Evolutionary conservation across 2,329 filamentous ascomycete genomes (phyloP), one percentile per base, ranked within the genome.

Genomic region (Berkeleyomyces basicola): DNA sequence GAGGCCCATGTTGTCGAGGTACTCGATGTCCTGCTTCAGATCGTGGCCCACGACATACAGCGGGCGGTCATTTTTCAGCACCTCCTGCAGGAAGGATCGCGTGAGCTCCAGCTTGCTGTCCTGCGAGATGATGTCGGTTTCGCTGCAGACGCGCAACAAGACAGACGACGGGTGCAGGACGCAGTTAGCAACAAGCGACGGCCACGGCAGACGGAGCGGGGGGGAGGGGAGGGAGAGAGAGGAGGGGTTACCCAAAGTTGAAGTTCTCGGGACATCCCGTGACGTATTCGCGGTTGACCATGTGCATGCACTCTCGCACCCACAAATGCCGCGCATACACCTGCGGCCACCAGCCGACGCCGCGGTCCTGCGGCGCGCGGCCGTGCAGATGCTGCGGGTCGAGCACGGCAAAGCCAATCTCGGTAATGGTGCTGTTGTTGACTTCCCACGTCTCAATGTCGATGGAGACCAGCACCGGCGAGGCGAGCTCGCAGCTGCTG

Each of bases 391-490:
- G 72, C 3, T 72, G 68, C 0, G 87, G 90, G 70, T 97, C 90
- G 0, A 97, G 77, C 2, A 85, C 84, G 1, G 89, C 85, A 47
- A 99, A 77, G 0, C 93, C 93, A 46, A 99, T 78, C 72, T 99
- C 93, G 0, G 91, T 95, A 64, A 97, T 79, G 10, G 81, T 76
- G 42, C 78, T 75, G 10, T 83, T 80, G 53, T 81, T 76, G 31
- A 74, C 73, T 71, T 99, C 93, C 64, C 85, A 88, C 1, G 86
- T 84, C 72, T 99, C 93, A 40, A 93, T 76, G 68, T 99, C 93
- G 53, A 97, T 77, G 66, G 81, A 83, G 64, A 96, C 77, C 67
- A 96, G 86, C 6, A 95, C 78, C 4, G 69, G 63, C 16, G 40
- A 42, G 10, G 23, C n/a, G 6, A 55, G 36, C 6, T 36, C 44